These are phyloP conservation scores for Edaphochlamys debaryana DNA, from an alignment of 139 green algal genomes.

Conservation along the genomic window DNA sequence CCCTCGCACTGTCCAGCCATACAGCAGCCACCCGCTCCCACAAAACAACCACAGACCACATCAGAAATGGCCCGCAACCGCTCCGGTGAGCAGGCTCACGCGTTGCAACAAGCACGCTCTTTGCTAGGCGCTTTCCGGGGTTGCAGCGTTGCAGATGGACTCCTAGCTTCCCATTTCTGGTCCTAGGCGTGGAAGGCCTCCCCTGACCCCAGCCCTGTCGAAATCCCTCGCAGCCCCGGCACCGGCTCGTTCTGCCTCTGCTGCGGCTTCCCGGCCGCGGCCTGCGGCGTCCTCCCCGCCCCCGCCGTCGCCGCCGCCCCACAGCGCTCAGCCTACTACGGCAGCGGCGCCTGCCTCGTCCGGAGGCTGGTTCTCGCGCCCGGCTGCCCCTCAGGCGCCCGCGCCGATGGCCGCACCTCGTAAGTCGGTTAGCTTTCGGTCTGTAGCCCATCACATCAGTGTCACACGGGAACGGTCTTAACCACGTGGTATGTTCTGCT, in stretches of 20 bases:
- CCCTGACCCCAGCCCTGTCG: too few relatives aligned
- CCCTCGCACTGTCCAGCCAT: too few relatives aligned
- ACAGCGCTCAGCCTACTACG: too few relatives aligned
- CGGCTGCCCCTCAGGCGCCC: constrained; percentile 17
- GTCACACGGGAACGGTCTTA: too few relatives aligned
- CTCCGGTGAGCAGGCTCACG: constrained; percentile 7
- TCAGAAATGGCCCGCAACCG: constrained; percentile 34
- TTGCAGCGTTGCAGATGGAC: too few relatives aligned
- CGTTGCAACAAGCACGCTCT: too few relatives aligned
- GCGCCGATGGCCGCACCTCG: constrained; percentile 27
- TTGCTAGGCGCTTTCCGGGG: background rate
- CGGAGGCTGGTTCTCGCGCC: constrained; percentile 43
- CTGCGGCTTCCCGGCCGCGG: constrained; percentile 43
- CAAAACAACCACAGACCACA: too few relatives aligned
- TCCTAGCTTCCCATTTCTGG: background rate
- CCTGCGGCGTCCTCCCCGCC: constrained; percentile 33
- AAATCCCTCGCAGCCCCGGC: constrained; percentile 30
- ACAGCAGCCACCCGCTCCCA: too few relatives aligned
- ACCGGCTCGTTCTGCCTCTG: constrained; percentile 23
- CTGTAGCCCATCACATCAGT: too few relatives aligned
- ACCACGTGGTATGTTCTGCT: too few relatives aligned
- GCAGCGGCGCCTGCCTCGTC: constrained; percentile 22
- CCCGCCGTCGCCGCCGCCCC: background rate
- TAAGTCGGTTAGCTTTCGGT: too few relatives aligned
- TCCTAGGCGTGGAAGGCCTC: too few relatives aligned